A percentile compares a stretch with the other conserved stretches of the same genome.
Evolutionary conservation across 2,329 filamentous ascomycete species (phyloP).

Genomic region (Pseudogymnoascus sp.): DNA sequence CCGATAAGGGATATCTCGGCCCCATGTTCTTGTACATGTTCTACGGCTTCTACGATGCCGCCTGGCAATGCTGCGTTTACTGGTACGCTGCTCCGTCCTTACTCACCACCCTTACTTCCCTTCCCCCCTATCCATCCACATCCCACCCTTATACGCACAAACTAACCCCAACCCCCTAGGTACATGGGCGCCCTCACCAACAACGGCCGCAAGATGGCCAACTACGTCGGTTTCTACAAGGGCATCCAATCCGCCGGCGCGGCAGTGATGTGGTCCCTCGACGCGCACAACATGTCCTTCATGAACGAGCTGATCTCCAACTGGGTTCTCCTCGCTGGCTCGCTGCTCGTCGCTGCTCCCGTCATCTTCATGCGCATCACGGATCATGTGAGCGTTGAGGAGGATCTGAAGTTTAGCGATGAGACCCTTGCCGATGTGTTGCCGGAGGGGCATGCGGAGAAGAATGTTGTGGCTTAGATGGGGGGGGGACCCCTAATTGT

Average conservation of each 20-base stretch:
- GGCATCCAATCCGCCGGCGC: constrained; percentile 81
- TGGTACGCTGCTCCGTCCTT: constrained; percentile 47
- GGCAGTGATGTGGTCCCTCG: constrained; percentile 66
- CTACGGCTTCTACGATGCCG: constrained; percentile 82
- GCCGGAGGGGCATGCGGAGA: constrained; percentile 18
- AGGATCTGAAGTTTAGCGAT: constrained; percentile 77
- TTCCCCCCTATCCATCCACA: not conserved
- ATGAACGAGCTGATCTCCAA: constrained; percentile 63
- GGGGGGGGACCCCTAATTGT: too few relatives aligned
- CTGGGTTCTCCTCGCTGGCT: constrained; percentile 69
- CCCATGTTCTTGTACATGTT: constrained; percentile 87
- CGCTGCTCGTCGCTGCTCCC: constrained; percentile 67
- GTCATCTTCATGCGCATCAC: constrained; percentile 72
- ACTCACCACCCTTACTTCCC: constrained; percentile 13
- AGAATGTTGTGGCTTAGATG: constrained; percentile 10
- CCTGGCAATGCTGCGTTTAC: constrained; percentile 86
- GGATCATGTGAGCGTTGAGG: constrained; percentile 71
- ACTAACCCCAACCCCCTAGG: constrained; percentile 34
- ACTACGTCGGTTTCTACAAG: constrained; percentile 87
- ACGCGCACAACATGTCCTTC: constrained; percentile 53
- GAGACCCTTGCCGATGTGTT: constrained; percentile 67
- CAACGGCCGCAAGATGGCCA: constrained; percentile 83
- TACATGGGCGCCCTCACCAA: constrained; percentile 92
- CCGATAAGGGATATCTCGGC: constrained; percentile 56
- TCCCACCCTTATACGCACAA: not conserved